Evolutionary conservation across 768 basidiomycete genomes (phyloP), one percentile per base, ranked within the genome.

Genomic region (Cystobasidium onofrii): DNA sequence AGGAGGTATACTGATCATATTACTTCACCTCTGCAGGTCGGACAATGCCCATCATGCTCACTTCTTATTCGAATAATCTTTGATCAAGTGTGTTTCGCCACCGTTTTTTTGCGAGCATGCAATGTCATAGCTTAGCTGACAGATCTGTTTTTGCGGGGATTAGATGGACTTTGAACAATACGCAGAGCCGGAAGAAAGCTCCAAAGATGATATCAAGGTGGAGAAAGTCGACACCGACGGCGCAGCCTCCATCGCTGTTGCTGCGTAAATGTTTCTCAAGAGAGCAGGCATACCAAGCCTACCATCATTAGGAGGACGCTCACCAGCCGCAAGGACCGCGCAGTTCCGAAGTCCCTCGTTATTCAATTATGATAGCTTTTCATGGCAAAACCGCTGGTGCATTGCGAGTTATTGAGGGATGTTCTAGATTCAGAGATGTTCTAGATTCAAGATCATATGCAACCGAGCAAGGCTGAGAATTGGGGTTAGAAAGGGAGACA

Each of bases 31-130:
- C 3, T 29, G 57, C 25, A 60, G 57, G 87, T 94, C 57, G 95
- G 94, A 27, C 93, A 87, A 64, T 98, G 96, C 83, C 96, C 96
- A 0, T 94, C 91, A 80, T 99, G 96, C 78, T 94, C 91, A 76
- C 84, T 98, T 27, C 85, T 97, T 36, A 91, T 98, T 63, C 84
- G 95, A 70, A 90, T 98, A 52, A 86, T 98, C 54, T 98, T 88
- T 81, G 95, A 99, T 81, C 94, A 92, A 61, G 95, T 97, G 79
- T 79, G 90, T 86, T 12, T 23, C 33, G 20, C 54, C 1, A 34
- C 46, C 20, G 33, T 64, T 46, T 41, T 46, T 27, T 54, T 4
- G 64, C 50, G 52, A 75, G 74, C 31, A 75, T 34, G 41, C 20
- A 29, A 29, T 44, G 46, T 39, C 39, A n/a, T 6, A 41, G 4